A percentile compares a stretch with the other conserved stretches of the same genome.
Evolutionary conservation across 2,329 filamentous ascomycete genomes (phyloP).

Genomic region (Chaetoscypha palmicola): DNA sequence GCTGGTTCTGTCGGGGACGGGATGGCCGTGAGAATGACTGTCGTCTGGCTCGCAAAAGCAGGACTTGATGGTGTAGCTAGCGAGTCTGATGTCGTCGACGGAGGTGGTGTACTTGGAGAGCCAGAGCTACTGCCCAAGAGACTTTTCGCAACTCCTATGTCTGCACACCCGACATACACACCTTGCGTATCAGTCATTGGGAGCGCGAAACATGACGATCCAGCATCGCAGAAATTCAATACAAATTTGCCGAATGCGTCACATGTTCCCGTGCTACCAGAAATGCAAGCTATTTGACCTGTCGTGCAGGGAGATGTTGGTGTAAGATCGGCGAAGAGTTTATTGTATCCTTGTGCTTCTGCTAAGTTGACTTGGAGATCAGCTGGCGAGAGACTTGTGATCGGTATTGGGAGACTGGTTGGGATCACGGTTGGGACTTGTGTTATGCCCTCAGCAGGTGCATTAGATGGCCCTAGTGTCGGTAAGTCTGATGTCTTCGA

Average conservation of each 20-base stretch:
- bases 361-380: slow-evolving; percentile 28
- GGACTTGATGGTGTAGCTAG: too few species aligned
- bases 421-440: slow-evolving; percentile 1
- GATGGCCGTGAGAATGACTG: not conserved
- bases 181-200: slow-evolving; percentile 44
- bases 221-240: slow-evolving; percentile 32
- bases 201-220: slow-evolving; percentile 44
- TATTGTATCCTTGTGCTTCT: slow-evolving; percentile 24
- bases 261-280: slow-evolving; percentile 43
- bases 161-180: slow-evolving; percentile 43
- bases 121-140: slow-evolving; percentile 38
- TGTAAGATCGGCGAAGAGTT: slow-evolving; percentile 23
- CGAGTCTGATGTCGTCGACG: slow-evolving; percentile 18
- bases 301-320: slow-evolving; percentile 40
- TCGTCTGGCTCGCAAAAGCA: not conserved
- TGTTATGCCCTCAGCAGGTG: slow-evolving; percentile 1
- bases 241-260: slow-evolving; percentile 35
- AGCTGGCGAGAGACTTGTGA: slow-evolving; percentile 13
- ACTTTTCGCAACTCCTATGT: slow-evolving; percentile 34
- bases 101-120: not conserved
- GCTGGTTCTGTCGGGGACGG: not conserved
- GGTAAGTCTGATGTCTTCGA: not conserved
- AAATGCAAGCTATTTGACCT: slow-evolving; percentile 46
- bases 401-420: slow-evolving; percentile 3
- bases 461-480: slow-evolving; percentile 1